These are phyloP conservation scores for Plasmodium berghei DNA, from an alignment of 169 alveolate species.

Conservation along the genomic window DNA sequence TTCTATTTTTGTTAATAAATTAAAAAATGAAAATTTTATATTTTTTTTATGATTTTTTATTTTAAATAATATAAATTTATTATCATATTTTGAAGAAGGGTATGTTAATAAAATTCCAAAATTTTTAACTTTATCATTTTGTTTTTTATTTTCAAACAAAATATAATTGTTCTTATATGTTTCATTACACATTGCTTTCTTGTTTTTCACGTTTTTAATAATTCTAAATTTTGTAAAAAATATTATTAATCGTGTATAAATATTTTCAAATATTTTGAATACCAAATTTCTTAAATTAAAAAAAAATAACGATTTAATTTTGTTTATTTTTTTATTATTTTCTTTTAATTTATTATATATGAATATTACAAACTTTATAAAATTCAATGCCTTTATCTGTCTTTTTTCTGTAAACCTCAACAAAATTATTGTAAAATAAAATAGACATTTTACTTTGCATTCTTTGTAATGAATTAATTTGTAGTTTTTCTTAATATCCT, in stretches of 20 bases:
- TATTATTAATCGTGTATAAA: constrained; percentile 24
- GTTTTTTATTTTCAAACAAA: not conserved
- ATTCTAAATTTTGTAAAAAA: constrained; percentile 18
- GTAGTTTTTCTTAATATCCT: constrained; percentile 11
- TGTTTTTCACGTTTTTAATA: not conserved
- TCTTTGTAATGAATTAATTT: constrained; percentile 23
- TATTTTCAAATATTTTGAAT: constrained; percentile 19
- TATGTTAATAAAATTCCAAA: too few species aligned
- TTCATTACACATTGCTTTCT: not conserved
- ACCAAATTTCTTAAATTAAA: constrained; percentile 12
- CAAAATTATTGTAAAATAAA: constrained; percentile 13
- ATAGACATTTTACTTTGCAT: constrained; percentile 11
- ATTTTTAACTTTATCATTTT: too few species aligned
- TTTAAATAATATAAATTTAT: too few species aligned
- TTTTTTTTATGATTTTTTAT: not conserved
- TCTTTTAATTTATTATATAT: constrained; percentile 11
- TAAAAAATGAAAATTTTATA: not conserved
- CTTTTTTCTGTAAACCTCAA: constrained; percentile 22
- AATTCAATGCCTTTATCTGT: not conserved
- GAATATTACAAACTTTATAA: constrained; percentile 14
- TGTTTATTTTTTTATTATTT: not conserved
- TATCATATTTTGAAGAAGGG: too few species aligned
- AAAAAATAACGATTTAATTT: constrained; percentile 5
- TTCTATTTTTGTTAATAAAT: constrained; percentile 2
- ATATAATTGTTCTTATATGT: not conserved